phyloP scores from a whole-genome alignment of 371 early-diverging fungal genomes.

The Actinomortierella ambigua region DNA sequence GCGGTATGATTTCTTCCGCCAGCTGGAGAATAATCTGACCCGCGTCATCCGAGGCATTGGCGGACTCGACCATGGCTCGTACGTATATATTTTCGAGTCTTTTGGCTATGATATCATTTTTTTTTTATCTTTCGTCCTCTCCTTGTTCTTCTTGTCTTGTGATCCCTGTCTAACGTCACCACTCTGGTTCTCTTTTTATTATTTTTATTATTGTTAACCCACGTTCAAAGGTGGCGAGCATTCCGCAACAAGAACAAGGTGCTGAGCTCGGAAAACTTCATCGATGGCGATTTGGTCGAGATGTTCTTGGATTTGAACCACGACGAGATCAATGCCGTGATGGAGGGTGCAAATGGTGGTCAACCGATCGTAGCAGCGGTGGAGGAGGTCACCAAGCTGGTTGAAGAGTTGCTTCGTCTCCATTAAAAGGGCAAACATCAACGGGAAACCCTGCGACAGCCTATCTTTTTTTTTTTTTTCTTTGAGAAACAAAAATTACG shows the following conservation, averaged over 20 bases:
- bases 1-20: slow-evolving; percentile 59
- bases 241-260: slow-evolving; percentile 62
- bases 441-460: not conserved
- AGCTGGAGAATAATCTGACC: slow-evolving; percentile 69
- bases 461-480: not conserved
- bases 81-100: slow-evolving; percentile 36
- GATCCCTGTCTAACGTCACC: not conserved
- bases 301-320: slow-evolving; percentile 68
- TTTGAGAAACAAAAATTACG: not conserved
- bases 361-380: slow-evolving; percentile 21
- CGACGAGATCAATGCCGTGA: slow-evolving; percentile 67
- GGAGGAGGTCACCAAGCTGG: slow-evolving; percentile 45
- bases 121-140: not conserved
- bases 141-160: slow-evolving; percentile 1
- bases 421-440: slow-evolving; percentile 21
- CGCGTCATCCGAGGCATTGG: slow-evolving; percentile 61
- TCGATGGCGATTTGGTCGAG: slow-evolving; percentile 93
- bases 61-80: slow-evolving; percentile 65
- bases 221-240: slow-evolving; percentile 60
- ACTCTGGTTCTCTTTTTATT: slow-evolving; percentile 5
- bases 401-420: slow-evolving; percentile 50
- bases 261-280: slow-evolving; percentile 55
- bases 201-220: too few species aligned
- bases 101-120: not conserved
- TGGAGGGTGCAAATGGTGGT: slow-evolving; percentile 40